Base-by-base conservation (phyloP, 768 basidiomycete species). In the Pisolithus orientalis region DNA sequence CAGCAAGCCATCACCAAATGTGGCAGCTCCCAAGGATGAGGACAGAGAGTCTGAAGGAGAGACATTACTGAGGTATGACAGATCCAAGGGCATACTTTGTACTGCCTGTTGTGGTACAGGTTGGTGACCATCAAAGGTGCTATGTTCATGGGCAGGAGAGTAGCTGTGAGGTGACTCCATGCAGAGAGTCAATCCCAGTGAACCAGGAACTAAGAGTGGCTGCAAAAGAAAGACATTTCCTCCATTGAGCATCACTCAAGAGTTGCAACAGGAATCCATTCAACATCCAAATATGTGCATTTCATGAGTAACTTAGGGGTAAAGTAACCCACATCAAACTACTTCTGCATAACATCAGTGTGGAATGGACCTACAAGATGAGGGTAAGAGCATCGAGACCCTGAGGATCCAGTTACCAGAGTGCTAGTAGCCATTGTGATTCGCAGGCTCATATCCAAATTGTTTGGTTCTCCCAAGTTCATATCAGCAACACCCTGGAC, bases 291-390 rank as follows among this genome's bases (percentile, higher is more conserved):
- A 55, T 80, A 75, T n/a, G 79, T 81, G 44, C 93, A 82, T 64
- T 87, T 90, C 82, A 94, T 85, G 32, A 89, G 82, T 25, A 97
- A 77, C 55, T 90, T 85, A 25, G 83, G 73, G 8, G 81, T 74
- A 62, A 97, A 97, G 69, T 94, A 97, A 14, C 90, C 88, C 60
- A 87, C 88, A 47, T 90, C 83, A 64, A 84, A 85, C 94, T 94
- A 96, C 62, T 90, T 90, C 71, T 95, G 93, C 94, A 97, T 95
- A 50, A 87, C 59, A 55, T 86, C 82, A 27, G 90, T 90, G 43
- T 78, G 79, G 76, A 95, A 97, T 6, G 94, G 93, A 53, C 94
- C 93, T 95, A 56, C 27, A 24, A 54, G 10, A 13, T 37, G 53
- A n/a, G 9, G 46, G 49, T 44, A 42, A 49, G 44, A 39, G 32